Conservation (phyloP, 208 protist genomes). For the Leishmania aethiopica region DNA sequence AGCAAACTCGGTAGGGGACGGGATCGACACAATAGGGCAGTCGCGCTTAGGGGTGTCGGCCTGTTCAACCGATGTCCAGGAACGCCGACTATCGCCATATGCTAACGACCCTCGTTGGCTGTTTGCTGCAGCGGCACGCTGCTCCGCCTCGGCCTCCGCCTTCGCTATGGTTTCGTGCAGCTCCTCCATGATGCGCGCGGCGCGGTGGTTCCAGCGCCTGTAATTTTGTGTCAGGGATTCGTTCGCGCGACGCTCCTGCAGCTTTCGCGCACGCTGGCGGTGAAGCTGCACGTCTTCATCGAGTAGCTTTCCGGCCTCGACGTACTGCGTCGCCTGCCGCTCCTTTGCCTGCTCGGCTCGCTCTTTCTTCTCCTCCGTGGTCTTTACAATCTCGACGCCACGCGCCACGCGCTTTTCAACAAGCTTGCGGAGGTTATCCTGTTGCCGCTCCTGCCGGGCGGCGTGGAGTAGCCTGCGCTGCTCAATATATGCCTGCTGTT, state of each 20-base stretch:
- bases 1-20: constrained; percentile 30
- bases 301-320: constrained; percentile 36
- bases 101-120: neutral
- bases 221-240: constrained; percentile 62
- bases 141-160: constrained; percentile 22
- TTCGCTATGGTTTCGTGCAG: constrained; percentile 39
- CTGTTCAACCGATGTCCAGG: neutral
- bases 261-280: constrained; percentile 44
- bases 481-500: constrained; percentile 50
- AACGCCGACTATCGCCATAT: constrained; percentile 6
- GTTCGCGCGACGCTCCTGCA: constrained; percentile 44
- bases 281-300: constrained; percentile 54
- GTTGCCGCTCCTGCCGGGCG: constrained; percentile 45
- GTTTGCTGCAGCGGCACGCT: neutral
- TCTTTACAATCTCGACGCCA: constrained; percentile 60
- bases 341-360: constrained; percentile 44
- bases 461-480: constrained; percentile 37
- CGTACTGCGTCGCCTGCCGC: constrained; percentile 41
- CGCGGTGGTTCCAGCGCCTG: constrained; percentile 76
- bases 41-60: neutral
- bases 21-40: neutral
- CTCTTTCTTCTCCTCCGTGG: constrained; percentile 53
- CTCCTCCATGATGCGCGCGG: constrained; percentile 72
- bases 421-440: constrained; percentile 42
- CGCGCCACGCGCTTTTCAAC: constrained; percentile 60